Evolutionary conservation across 1,139 yeast species (phyloP).

Genomic region (Hanseniaspora uvarum): DNA sequence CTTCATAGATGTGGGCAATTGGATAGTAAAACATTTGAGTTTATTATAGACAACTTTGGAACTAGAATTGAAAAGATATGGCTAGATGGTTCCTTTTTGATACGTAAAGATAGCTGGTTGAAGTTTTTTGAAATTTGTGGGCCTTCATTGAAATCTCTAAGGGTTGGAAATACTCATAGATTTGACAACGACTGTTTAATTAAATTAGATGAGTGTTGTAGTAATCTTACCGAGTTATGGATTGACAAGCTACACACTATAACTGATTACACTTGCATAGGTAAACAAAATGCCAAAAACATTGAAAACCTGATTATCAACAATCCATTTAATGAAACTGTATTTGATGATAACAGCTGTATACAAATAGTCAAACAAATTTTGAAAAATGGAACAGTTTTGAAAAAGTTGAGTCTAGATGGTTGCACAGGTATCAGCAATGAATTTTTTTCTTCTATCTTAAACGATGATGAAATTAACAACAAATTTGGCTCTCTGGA

Average conservation of each 20-base stretch:
- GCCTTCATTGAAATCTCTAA: slow-evolving; percentile 42
- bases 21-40: slow-evolving; percentile 61
- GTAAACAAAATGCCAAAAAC: slow-evolving; percentile 48
- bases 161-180: slow-evolving; percentile 72
- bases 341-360: slow-evolving; percentile 61
- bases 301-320: slow-evolving; percentile 55
- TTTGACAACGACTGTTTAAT: slow-evolving; percentile 59
- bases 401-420: slow-evolving; percentile 40
- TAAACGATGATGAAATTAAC: neutral
- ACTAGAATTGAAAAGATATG: slow-evolving; percentile 41
- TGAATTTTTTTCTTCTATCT: neutral
- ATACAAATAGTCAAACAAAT: slow-evolving; percentile 49
- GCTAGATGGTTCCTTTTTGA: slow-evolving; percentile 80
- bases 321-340: slow-evolving; percentile 54
- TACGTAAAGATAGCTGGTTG: slow-evolving; percentile 68
- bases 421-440: slow-evolving; percentile 13
- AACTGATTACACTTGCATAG: slow-evolving; percentile 46
- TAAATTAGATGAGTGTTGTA: slow-evolving; percentile 53
- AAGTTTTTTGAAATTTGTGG: slow-evolving; percentile 50
- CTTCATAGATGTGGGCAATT: slow-evolving; percentile 89
- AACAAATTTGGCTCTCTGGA: neutral
- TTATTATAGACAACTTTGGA: slow-evolving; percentile 49
- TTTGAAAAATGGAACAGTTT: slow-evolving; percentile 38
- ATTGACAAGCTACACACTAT: slow-evolving; percentile 68
- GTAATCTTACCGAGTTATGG: slow-evolving; percentile 42